Evolutionary conservation across 345 rosid species (phyloP).

Genomic region (Hibiscus mutabilis): DNA sequence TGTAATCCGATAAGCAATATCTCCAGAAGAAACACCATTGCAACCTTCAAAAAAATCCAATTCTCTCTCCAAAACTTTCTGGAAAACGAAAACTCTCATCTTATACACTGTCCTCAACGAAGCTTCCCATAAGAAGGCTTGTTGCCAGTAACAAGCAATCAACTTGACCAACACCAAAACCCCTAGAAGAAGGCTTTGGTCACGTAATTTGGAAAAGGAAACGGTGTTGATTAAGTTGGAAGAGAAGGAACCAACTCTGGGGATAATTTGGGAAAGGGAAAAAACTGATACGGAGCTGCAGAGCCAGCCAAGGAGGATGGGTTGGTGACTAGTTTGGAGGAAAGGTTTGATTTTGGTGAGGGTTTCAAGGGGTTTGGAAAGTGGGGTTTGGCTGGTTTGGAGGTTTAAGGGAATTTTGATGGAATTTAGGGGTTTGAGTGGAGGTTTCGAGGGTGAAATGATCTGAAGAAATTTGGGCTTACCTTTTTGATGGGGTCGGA

Average conservation of each 20-base stretch:
- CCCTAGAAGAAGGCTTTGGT: constrained; percentile 38
- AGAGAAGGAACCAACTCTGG: constrained; percentile 53
- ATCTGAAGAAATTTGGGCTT: neutral
- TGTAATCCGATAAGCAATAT: constrained; percentile 70
- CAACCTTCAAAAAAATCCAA: constrained; percentile 74
- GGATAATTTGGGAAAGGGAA: constrained; percentile 66
- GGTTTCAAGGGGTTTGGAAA: constrained; percentile 25
- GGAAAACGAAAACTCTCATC: constrained; percentile 60
- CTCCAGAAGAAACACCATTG: constrained; percentile 56
- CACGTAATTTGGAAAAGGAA: constrained; percentile 24
- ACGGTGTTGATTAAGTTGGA: constrained; percentile 24
- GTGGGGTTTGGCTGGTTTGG: neutral
- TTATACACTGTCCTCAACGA: constrained; percentile 44
- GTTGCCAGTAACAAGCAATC: constrained; percentile 62
- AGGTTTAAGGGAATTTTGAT: neutral
- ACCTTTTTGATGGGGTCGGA: neutral
- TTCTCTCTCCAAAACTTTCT: constrained; percentile 60
- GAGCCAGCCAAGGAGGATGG: constrained; percentile 75
- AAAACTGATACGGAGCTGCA: constrained; percentile 66
- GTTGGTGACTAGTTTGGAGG: constrained; percentile 44
- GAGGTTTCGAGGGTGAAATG: neutral
- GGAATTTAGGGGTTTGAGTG: constrained; percentile 1
- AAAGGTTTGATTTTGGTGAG: constrained; percentile 50
- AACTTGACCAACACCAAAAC: constrained; percentile 42
- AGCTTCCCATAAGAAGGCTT: constrained; percentile 81